Base-by-base conservation (phyloP, 306 rosid genomes). In the Glycine tomentella region DNA sequence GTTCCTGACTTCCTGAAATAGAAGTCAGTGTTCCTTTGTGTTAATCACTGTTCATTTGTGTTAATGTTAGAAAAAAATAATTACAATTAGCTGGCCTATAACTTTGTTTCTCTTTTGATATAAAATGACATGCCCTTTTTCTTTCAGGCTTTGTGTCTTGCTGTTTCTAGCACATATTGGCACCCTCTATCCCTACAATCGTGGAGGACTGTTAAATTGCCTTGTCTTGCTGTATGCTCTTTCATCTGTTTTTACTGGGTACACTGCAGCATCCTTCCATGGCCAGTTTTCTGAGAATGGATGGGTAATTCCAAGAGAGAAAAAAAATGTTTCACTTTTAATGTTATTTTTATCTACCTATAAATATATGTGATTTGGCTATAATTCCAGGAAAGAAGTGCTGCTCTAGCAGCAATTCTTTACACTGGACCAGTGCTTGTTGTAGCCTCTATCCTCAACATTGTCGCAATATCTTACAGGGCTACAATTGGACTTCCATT, bases 381-480 rank as follows among this genome's bases (percentile, higher is more conserved):
- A 8, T 53, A 82, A 79, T 84, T 84, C 15, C 93, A 95, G 98
- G 90, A 89, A 82, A 87, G 80, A 87, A 91, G 88, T 80, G 91
- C 90, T 77, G 62, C 83, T 81, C 82, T 95, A 49, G 88, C 97
- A 1, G 97, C 91, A 69, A 33, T 91, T 77, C 88, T 92, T 55
- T 95, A 86, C 89, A 72, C 71, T 78, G 98, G 93, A 50, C 98
- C 97, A 2, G 85, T 92, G 70, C 83, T 92, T 52, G 91, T 88
- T 69, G 81, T 48, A 12, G 84, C 75, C 50, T 90, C 89, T 13
- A 64, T 91, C 76, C 92, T 92, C 82, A 95, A 95, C 72, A 81
- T 83, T 16, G 83, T 92, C 74, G 92, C 97, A 51, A 81, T 90
- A 72, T 83, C 92, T 51, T 87, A 86, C 65, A 88, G 91, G 75